These are phyloP conservation scores for Brassica rapa DNA, from an alignment of 345 rosid genomes.

Conservation along the genomic window DNA sequence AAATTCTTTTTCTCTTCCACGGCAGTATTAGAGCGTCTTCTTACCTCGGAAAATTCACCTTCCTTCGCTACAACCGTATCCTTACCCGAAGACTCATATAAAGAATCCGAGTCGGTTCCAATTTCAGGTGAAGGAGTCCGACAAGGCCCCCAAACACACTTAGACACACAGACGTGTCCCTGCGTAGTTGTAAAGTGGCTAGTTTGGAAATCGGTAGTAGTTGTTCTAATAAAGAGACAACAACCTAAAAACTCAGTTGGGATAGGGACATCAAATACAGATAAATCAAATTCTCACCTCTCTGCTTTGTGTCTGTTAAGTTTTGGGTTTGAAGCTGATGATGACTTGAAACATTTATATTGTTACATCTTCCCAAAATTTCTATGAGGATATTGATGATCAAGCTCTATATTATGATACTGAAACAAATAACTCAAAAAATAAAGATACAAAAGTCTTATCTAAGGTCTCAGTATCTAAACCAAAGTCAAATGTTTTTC, in stretches of 20 bases:
- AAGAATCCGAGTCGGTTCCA: constrained; percentile 44
- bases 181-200: not conserved
- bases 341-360: not conserved
- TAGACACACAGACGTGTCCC: not conserved
- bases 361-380: not conserved
- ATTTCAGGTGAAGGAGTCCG: constrained; percentile 5
- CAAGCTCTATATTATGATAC: not conserved
- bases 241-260: not conserved
- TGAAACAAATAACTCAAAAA: not conserved
- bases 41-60: constrained; percentile 9
- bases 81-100: constrained; percentile 45
- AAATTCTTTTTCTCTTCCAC: constrained; percentile 25
- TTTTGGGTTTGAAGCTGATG: not conserved
- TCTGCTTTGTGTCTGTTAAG: not conserved
- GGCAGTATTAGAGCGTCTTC: not conserved
- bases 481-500: not conserved
- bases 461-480: not conserved
- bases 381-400: not conserved
- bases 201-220: not conserved
- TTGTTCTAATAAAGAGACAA: too few relatives aligned
- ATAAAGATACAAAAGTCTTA: not conserved
- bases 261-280: not conserved
- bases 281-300: not conserved
- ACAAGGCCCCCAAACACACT: not conserved
- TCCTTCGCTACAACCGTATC: constrained; percentile 42